Evolutionary conservation across 345 rosid species (phyloP), one percentile per base, ranked within the genome.

Genomic region (Euphorbia lathyris): DNA sequence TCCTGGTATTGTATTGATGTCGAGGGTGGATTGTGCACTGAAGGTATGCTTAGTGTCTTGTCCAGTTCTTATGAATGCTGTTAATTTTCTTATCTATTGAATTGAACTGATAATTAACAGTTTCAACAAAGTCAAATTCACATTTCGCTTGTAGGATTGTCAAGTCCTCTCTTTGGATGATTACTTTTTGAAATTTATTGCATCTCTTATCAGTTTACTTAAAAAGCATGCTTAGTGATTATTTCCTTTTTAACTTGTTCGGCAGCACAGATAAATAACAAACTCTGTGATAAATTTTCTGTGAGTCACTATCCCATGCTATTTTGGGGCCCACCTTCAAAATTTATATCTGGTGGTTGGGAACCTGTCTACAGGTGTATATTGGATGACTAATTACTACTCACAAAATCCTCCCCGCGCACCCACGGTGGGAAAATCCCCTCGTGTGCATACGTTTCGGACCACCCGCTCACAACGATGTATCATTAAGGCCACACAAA

Each of bases 291-390:
- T 65, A 85, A 80, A 70, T 96, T 85, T 83, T 90, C 97, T 61
- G 93, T 96, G 38, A 58, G 83, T 73, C 95, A 84, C 70, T 92
- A 87, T 82, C 98, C 99, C 38, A 88, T 96, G 96, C 92, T 96
- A 74, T 84, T 92, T 62, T 96, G 99, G 98, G 91, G 82, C 9
- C 77, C 83, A 43, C 85, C 99, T 25, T 76, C 82, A 52, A 89
- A 85, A 79, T 90, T 96, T 56, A 81, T 81, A 40, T 79, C 80
- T 65, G 85, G 82, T 50, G 63, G 89, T 40, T 87, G 91, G 93
- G 78, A 81, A 30, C 86, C 98, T 58, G n/a, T n/a, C n/a, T n/a
- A n/a, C n/a, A n/a, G n/a, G n/a, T n/a, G n/a, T n/a, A n/a, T n/a
- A n/a, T n/a, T n/a, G n/a, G n/a, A n/a, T n/a, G n/a, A n/a, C n/a